A percentile compares a stretch with the other conserved stretches of the same genome.
These are phyloP conservation scores for Xanthoconium separans DNA, from an alignment of 1,284 basidiomycete species.

Conservation along the genomic window DNA sequence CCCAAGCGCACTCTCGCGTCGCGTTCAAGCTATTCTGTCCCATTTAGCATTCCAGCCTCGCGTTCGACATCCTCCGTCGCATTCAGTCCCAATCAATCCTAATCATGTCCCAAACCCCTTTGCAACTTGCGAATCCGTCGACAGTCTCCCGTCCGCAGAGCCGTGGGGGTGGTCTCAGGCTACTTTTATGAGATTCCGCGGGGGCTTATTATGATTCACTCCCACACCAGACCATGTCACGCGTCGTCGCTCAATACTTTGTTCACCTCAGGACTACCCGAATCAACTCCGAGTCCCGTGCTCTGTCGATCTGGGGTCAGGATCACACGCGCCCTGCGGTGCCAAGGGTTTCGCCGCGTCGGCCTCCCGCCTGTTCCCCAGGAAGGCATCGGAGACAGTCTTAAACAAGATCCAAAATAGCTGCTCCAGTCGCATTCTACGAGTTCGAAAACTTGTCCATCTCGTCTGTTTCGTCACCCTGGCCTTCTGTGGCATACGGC, in stretches of 20 bases:
- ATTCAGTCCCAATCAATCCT: too few relatives aligned
- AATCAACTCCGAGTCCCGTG: neutral
- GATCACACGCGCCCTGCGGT: neutral
- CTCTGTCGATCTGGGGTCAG: neutral
- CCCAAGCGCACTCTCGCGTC: too few relatives aligned
- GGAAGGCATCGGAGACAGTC: neutral
- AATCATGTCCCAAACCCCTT: too few relatives aligned
- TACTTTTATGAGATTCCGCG: conserved; percentile 12
- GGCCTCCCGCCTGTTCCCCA: neutral
- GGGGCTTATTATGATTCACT: neutral
- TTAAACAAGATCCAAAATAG: neutral
- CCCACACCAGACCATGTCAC: conserved; percentile 1
- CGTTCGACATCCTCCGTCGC: too few relatives aligned
- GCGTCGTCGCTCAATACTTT: conserved; percentile 1
- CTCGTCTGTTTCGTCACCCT: neutral
- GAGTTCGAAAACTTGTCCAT: neutral
- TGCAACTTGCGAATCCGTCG: neutral
- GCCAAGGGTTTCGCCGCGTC: neutral
- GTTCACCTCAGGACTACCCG: conserved; percentile 5
- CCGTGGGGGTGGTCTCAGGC: neutral
- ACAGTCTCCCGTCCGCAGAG: neutral
- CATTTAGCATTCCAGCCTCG: too few relatives aligned
- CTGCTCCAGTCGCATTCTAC: neutral
- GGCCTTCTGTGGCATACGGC: neutral
- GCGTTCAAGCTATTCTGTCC: too few relatives aligned